These are phyloP conservation scores for Trichosporon ovoides DNA, from an alignment of 1,284 basidiomycete species.

Conservation along the genomic window DNA sequence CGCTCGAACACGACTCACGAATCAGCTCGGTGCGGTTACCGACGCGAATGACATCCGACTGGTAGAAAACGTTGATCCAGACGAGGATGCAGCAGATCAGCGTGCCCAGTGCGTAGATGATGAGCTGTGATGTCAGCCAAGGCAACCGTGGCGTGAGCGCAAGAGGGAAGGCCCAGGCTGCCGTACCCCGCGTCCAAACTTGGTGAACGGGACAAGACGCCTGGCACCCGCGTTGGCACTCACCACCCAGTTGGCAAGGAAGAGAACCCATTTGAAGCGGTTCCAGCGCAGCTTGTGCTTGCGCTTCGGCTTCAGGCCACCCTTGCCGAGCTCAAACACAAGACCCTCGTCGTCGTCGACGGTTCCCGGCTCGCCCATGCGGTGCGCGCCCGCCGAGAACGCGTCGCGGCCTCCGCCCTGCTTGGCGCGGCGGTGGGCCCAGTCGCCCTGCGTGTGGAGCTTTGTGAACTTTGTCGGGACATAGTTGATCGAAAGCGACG, in stretches of 20 bases:
- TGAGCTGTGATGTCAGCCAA: conserved; percentile 48
- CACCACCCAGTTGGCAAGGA: conserved; percentile 56
- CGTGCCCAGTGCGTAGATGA: conserved; percentile 55
- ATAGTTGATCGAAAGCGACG: conserved; percentile 57
- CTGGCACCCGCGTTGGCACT: conserved; percentile 33
- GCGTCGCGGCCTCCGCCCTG: conserved; percentile 61
- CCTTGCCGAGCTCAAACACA: conserved; percentile 47
- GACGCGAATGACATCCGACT: conserved; percentile 59
- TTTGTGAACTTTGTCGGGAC: conserved; percentile 61
- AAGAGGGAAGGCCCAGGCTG: conserved; percentile 1
- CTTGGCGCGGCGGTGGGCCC: conserved; percentile 47
- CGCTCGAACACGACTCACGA: conserved; percentile 35
- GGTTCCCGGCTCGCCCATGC: conserved; percentile 55
- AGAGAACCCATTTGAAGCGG: conserved; percentile 64
- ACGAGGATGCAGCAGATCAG: conserved; percentile 59
- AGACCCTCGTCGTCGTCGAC: conserved; percentile 58
- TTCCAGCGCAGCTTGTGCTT: conserved; percentile 59
- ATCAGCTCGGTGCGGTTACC: conserved; percentile 60
- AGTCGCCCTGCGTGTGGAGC: conserved; percentile 50
- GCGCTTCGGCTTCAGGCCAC: conserved; percentile 46
- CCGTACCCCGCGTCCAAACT: not conserved
- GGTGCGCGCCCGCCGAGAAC: conserved; percentile 48
- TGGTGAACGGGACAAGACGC: too few relatives aligned
- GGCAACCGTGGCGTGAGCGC: not conserved
- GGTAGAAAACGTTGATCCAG: conserved; percentile 61